Base-by-base conservation (phyloP, 306 rosid genomes). In the Herpetospermum pedunculosum region DNA sequence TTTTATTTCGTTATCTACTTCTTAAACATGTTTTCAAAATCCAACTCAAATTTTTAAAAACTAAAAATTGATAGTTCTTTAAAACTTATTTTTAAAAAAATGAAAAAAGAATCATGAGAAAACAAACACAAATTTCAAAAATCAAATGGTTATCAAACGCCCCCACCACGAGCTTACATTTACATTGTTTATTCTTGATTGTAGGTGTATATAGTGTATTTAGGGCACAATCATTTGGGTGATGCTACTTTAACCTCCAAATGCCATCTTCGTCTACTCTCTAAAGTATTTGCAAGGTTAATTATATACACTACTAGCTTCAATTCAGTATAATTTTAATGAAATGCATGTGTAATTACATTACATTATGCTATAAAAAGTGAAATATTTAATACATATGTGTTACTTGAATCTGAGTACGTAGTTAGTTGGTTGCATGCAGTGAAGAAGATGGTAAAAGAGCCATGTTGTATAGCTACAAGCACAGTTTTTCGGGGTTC, bases 401-500 rank as follows among this genome's bases (percentile, higher is more conserved):
- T 44, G 49, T 13, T 44, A 18, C 13, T 13, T 44, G 49, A 44
- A 26, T 49, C 55, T 25, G 41, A 13, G n/a, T n/a, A 40, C 0
- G n/a, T 44, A n/a, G 49, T 44, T 44, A 3, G 50, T 43, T 23
- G 18, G 18, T 67, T 77, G 50, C 74, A 87, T 52, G 65, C 65
- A 58, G 91, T 75, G 80, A 81, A 75, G 83, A 84, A 77, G 91
- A 83, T 65, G 87, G 86, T 18, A 69, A 79, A 30, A 50, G 49
- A 52, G 80, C 88, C 71, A 81, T 87, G 83, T 77, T 87, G 55
- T 84, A 87, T 69, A 87, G 87, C 79, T 87, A 87, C 87, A 84
- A 81, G 77, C 77, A 79, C 59, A 79, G 85, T 50, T 78, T 87
- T 81, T 87, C 91, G 18, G 91, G 91, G 67, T 84, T 87, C 76